Conservation (phyloP, 2,329 filamentous ascomycete genomes). For the Ophiobolus disseminans region DNA sequence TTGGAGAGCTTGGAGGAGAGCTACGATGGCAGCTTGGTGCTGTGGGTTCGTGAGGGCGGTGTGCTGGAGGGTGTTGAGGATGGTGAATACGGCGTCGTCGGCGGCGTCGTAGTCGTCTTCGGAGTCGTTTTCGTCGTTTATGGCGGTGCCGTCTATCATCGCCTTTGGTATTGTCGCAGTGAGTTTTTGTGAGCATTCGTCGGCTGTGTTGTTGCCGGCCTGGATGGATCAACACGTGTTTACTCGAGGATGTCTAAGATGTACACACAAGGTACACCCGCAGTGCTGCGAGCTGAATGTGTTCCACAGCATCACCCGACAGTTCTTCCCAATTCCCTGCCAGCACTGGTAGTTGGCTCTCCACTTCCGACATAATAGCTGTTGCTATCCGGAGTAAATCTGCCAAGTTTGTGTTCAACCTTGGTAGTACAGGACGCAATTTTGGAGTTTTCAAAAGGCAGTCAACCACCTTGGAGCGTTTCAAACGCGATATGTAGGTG, state of each 20-base stretch:
- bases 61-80: background rate
- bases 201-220: background rate
- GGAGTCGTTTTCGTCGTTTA: background rate
- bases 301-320: background rate
- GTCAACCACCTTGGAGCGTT: too few species aligned
- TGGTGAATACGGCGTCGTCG: background rate
- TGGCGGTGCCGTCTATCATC: background rate
- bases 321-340: background rate
- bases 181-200: background rate
- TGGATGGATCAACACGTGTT: background rate
- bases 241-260: too few species aligned
- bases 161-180: background rate
- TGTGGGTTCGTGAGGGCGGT: background rate
- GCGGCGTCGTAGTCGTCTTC: constrained; percentile 1
- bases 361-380: background rate
- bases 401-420: too few species aligned
- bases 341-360: background rate
- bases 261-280: background rate
- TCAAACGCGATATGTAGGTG: too few species aligned
- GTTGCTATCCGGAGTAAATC: too few species aligned
- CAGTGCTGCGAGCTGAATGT: background rate
- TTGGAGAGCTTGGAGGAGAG: background rate
- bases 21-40: background rate
- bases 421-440: too few species aligned
- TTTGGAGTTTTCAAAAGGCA: too few species aligned